Evolutionary conservation across 2,329 filamentous ascomycete species (phyloP).

Genomic region (Aspergillus calidoustus): DNA sequence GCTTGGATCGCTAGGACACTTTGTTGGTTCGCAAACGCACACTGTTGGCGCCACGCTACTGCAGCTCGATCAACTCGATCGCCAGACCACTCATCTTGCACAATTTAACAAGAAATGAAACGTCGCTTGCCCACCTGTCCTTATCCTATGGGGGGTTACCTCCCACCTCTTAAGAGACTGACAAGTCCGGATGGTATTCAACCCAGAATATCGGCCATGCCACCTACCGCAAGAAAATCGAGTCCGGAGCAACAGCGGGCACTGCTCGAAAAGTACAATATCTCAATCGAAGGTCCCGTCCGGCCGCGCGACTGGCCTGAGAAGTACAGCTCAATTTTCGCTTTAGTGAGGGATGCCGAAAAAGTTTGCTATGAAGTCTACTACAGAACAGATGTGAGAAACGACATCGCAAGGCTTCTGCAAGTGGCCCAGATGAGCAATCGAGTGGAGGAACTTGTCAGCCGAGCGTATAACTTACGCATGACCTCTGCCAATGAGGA

Average conservation of each 20-base stretch:
- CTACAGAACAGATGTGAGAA: background rate
- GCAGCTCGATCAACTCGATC: too few species aligned
- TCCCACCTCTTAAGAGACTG: too few species aligned
- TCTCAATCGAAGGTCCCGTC: slow-evolving; percentile 9
- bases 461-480: slow-evolving; percentile 2
- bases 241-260: background rate
- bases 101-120: too few species aligned
- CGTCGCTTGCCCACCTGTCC: too few species aligned
- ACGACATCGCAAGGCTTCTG: background rate
- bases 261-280: slow-evolving; percentile 9
- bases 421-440: slow-evolving; percentile 10
- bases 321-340: slow-evolving; percentile 4
- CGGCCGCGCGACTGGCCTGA: slow-evolving; percentile 6
- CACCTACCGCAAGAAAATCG: background rate
- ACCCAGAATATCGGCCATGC: too few species aligned
- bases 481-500: slow-evolving; percentile 6
- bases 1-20: background rate
- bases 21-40: background rate
- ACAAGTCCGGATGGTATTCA: too few species aligned
- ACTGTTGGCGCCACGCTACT: too few species aligned
- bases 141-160: too few species aligned
- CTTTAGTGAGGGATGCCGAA: background rate
- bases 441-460: slow-evolving; percentile 1
- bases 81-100: too few species aligned
- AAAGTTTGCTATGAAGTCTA: slow-evolving; percentile 8